Evolutionary conservation across 2,329 filamentous ascomycete genomes (phyloP), one percentile per base, ranked within the genome.

Genomic region (Triangularia setosa): DNA sequence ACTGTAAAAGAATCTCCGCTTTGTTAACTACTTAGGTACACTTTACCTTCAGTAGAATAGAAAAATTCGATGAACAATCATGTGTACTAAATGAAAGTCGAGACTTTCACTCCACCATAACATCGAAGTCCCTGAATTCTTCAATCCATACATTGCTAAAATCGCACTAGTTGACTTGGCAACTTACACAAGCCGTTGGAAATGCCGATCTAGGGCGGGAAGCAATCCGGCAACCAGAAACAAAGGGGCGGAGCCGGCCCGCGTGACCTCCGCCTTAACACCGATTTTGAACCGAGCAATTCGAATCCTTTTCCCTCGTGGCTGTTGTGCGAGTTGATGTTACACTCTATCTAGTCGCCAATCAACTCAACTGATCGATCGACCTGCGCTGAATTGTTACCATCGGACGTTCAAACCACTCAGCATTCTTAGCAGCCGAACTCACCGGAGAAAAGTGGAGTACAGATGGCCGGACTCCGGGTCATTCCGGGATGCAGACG

Each of bases 141-240:
- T n/a, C n/a, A n/a, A n/a, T n/a, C n/a, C n/a, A n/a, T n/a, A n/a
- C 33, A 14, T 54, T 54, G 21, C 23, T 16, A n/a, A 9, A 55
- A 5, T 7, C 4, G 40, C 40, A 55, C 33, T 59, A 48, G 16
- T 53, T 52, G 24, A 24, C 58, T 60, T 60, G 58, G 58, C 58
- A 33, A 53, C 40, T 33, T 33, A 21, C 57, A 53, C 18, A 21
- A 62, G 60, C 56, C 61, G 56, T 35, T 23, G 61, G 18, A 60
- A 63, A 44, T 63, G 56, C 61, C 61, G 56, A 40, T 27, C 58
- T 48, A 60, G 44, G 60, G 60, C n/a, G 25, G 18, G 30, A 9
- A 25, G 53, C 23, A 25, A 28, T 16, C 56, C 63, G 63, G 58
- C 54, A 48, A 48, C 61, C 35, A 48, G 35, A 58, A 25, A 52